Conservation (phyloP, 2,329 filamentous ascomycete genomes). For the Diatrype stigma region DNA sequence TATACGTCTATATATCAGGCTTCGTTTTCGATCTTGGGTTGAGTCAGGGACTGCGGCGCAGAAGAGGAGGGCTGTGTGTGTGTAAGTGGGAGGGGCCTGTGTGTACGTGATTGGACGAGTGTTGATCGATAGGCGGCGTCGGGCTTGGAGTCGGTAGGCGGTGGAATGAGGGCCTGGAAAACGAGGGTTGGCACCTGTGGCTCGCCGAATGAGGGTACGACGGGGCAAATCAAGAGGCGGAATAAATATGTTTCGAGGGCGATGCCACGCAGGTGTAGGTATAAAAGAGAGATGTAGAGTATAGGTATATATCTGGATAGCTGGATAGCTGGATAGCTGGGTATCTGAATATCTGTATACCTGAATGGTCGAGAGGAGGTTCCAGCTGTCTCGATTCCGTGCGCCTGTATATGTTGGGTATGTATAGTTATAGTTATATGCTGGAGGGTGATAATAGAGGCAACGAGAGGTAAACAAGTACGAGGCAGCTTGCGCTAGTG, state of each 20-base stretch:
- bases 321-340: no score
- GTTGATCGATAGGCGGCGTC: not conserved
- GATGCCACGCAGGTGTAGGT: no score
- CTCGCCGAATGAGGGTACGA: no score
- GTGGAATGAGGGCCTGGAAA: not conserved
- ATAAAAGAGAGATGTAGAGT: no score
- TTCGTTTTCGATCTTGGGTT: not conserved
- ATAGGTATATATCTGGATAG: no score
- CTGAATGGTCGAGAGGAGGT: conserved; percentile 5
- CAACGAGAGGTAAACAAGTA: conserved; percentile 3
- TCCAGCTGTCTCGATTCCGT: conserved; percentile 4
- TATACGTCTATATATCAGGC: conserved; percentile 6
- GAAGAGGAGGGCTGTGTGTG: not conserved
- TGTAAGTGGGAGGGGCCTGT: not conserved
- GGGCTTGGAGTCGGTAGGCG: not conserved
- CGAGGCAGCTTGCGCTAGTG: no score
- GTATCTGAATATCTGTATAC: not conserved
- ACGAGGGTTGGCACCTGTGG: no score
- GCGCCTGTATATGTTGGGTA: conserved; percentile 4
- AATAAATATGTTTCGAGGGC: no score
- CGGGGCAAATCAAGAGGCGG: no score
- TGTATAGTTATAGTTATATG: conserved; percentile 3
- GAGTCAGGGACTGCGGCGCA: not conserved
- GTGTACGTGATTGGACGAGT: not conserved
- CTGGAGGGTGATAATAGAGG: conserved; percentile 6